Evolutionary conservation across 2,329 filamentous ascomycete species (phyloP), one percentile per base, ranked within the genome.

Genomic region (Eutypa lata): DNA sequence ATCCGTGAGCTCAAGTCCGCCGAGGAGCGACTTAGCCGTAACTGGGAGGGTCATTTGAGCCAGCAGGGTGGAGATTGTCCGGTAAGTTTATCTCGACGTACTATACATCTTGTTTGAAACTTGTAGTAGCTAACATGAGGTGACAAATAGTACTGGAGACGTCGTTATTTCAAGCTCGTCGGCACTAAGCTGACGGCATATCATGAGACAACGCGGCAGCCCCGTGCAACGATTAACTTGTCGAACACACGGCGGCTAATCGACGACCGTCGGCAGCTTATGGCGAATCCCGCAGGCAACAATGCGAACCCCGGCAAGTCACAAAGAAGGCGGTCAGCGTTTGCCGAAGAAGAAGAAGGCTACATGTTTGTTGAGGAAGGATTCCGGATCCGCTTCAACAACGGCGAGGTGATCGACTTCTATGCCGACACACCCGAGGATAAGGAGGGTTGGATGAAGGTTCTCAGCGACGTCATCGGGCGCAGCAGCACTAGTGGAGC

Each of bases 291-390:
- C 90, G 61, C 90, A 95, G 66, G 90, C 87, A 0, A 86, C 81
- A 14, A 88, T 87, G 53, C 89, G 5, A 16, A 86, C 67, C 83
- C 82, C 58, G 90, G 91, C 52, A 87, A 85, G 61, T 38, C 35
- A 14, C 35, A 38, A 38, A 88, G 94, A 43, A 88, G 94, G 52
- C 91, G 95, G 70, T 97, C 92, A 33, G 94, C 90, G 11, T 99
- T 99, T 70, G 92, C 93, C 1, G 94, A 97, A 71, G 94, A 99
- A 60, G 94, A 99, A 73, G 94, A 99, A 69, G 94, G 94, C 42
- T 99, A 99, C 77, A 96, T 97, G 89, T 99, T 99, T 70, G 93
- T 99, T 50, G 94, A 99, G 71, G 94, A 99, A 70, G 94, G 94
- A 2, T 99, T 99, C 87, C 90, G 94, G 40, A 96, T 99, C 69